Base-by-base conservation (phyloP, 495 filamentous ascomycete species). In the Tuber indicum region DNA sequence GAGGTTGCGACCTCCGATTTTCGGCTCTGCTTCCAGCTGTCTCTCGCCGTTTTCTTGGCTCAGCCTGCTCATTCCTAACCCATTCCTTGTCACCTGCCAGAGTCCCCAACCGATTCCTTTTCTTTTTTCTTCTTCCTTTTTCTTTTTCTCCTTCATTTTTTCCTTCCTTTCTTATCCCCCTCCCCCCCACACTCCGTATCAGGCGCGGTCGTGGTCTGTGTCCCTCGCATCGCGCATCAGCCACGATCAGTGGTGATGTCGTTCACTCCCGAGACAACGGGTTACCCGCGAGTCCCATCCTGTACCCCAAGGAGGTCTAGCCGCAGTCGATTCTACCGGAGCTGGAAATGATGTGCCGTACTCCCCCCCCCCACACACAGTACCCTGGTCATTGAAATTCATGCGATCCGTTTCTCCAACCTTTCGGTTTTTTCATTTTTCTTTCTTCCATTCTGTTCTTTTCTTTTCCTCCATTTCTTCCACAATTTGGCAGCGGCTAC, bases 211-310 rank as follows among this genome's bases (percentile, higher is more conserved):
- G 52, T 58, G 52, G 52, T 58, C 52, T 58, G 58, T 66, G 58
- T 32, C 58, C 58, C 26, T 66, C 58, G 58, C 58, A 66, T 26
- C n/a, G n/a, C 58, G 58, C 58, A 66, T 32, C 58, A 66, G 58
- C 58, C 58, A 66, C 58, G 58, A 32, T 66, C 58, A 66, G 12
- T 66, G n/a, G 26, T 66, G 58, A 32, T 26, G 26, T 32, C 14
- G 10, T 66, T 66, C 49, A 66, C 58, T 66, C 58, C 58, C 58
- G 58, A 66, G 58, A 66, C 58, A 66, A 66, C 58, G 26, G 58
- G 9, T 32, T 32, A 32, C n/a, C 58, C 58, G 58, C 26, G 58
- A 7, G 58, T 32, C 58, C 58, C 12, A 66, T 66, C 58, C 58
- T 66, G 58, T 32, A 66, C 58, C 58, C 58, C 58, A 66, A 66